phyloP scores from a whole-genome alignment of 768 basidiomycete species.

The Leccinum boreale region DNA sequence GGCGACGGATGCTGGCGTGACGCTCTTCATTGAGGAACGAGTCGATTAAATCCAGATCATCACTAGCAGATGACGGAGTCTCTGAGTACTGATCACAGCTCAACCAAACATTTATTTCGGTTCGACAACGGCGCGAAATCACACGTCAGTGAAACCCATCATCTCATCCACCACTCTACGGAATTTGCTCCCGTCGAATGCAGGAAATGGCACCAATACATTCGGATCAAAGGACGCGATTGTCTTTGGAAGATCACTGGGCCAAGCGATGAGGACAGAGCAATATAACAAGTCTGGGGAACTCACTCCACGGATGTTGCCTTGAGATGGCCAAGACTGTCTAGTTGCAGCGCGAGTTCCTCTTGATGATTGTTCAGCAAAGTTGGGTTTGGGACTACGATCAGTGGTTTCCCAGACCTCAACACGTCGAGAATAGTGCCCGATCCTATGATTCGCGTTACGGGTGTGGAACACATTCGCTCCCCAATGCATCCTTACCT shows the following conservation, averaged over 20 bases:
- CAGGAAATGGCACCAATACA: slow-evolving; percentile 56
- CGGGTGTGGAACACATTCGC: not conserved
- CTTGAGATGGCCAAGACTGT: slow-evolving; percentile 52
- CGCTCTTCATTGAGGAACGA: slow-evolving; percentile 21
- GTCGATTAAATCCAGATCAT: not conserved
- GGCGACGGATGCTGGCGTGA: slow-evolving; percentile 41
- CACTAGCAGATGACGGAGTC: not conserved
- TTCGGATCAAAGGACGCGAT: slow-evolving; percentile 49
- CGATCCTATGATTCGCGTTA: slow-evolving; percentile 61
- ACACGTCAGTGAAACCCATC: slow-evolving; percentile 62
- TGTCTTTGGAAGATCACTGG: slow-evolving; percentile 51
- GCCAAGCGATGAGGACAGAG: slow-evolving; percentile 6
- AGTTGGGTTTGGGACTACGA: slow-evolving; percentile 87
- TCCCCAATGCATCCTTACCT: slow-evolving; percentile 46
- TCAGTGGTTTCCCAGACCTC: slow-evolving; percentile 67
- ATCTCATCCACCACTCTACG: slow-evolving; percentile 66
- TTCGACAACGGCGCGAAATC: not conserved
- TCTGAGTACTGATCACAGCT: not conserved
- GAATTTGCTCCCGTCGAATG: slow-evolving; percentile 67
- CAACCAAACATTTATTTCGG: not conserved
- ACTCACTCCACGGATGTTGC: slow-evolving; percentile 59
- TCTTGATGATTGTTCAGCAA: slow-evolving; percentile 92
- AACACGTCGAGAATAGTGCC: slow-evolving; percentile 92
- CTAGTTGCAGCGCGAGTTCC: slow-evolving; percentile 75
- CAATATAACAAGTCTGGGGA: not conserved